Evolutionary conservation across 148 eudicot species (phyloP), one percentile per base, ranked within the genome.

Genomic region (Amaranthus palmeri): DNA sequence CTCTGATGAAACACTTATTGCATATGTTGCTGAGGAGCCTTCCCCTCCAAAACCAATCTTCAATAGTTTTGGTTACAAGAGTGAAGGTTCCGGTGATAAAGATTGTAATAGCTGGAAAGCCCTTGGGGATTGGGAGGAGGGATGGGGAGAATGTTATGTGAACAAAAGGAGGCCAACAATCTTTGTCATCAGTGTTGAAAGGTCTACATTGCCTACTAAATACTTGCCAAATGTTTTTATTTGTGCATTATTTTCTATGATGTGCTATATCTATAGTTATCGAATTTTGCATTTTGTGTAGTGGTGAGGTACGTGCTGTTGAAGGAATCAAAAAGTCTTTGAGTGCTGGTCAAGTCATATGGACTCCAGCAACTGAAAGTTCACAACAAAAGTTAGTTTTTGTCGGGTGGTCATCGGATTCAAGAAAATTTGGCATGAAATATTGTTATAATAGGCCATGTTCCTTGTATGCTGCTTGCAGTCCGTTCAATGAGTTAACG

Each of bases 1-100:
- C 72, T 79, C 83, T 59, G 91, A 89, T 48, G 98, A 95, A 88
- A 91, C 84, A 70, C 75, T 77, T 14, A 78, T 95, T 80, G 97
- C 98, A 71, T 95, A 95, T 81, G 86, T 88, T 81, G 98, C 98
- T 70, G 98, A 95, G 82, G 97, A 95, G 72, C 93, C 93, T 44
- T 75, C 76, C n/a, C 80, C 87, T 48, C 48, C 83, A 13, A 91
- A 86, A 75, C 91, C 97, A 4, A 84, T 84, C 11, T 95, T 95
- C 76, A 83, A 53, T 69, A 70, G 18, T 62, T 75, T 61, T 58
- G 98, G 97, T 49, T 86, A 80, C 84, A 83, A 85, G 69, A 88
- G 82, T 75, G 91, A 77, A 53, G 81, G 79, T 61, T 78, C 90
- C 9, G 61, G 78, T 65, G 92, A 89, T 42, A 86, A 88, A 68